Base-by-base conservation (phyloP, 2,329 filamentous ascomycete species). In the Alternaria consortialis region DNA sequence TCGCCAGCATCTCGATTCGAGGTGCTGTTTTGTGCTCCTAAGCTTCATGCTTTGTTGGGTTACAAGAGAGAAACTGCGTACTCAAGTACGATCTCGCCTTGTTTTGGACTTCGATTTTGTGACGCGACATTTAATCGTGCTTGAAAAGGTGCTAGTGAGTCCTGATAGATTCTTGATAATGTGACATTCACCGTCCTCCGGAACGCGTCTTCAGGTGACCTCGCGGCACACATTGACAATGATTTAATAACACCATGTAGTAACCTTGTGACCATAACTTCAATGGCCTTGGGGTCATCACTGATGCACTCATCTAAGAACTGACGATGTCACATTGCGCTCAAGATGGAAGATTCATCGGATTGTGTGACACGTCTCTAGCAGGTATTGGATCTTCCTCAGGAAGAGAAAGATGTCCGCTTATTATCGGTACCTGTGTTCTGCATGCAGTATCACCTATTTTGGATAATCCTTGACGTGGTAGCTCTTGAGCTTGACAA, bases 401-500 rank as follows among this genome's bases (percentile, higher is more conserved):
- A 71, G 59, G 56, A 62, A 70, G 65, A 65, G 50, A 68, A 60
- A 63, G 31, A 15, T 36, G 37, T 39, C 40, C 59, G 44, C 34
- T 47, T 57, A 44, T 53, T 56, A 20, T 62, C 64, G 51, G 52
- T 65, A 65, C 63, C 53, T 55, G 17, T 15, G 46, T 27, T 31
- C 40, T 47, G 56, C 32, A 62, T 70, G 62, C 52, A 60, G 42
- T 44, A 27, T n/a, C 32, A 56, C 66, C 68, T 77, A 86, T 80
- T 86, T 86, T 2, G 86, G 86, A 73, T 88, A 87, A 57, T 96
- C 88, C 83, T 97, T 97, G 77, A 97, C 78, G 80, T 98, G 94
- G 79, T 91, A 96, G 84, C 92, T 97, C 89, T 97, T 97, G 73
- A 97, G 85, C 85, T 95, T 97, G 76, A 96, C 90, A 76, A 97